A percentile compares a stretch with the other conserved stretches of the same genome.
phyloP scores from a whole-genome alignment of 305 asterid species.

The Withania somnifera region DNA sequence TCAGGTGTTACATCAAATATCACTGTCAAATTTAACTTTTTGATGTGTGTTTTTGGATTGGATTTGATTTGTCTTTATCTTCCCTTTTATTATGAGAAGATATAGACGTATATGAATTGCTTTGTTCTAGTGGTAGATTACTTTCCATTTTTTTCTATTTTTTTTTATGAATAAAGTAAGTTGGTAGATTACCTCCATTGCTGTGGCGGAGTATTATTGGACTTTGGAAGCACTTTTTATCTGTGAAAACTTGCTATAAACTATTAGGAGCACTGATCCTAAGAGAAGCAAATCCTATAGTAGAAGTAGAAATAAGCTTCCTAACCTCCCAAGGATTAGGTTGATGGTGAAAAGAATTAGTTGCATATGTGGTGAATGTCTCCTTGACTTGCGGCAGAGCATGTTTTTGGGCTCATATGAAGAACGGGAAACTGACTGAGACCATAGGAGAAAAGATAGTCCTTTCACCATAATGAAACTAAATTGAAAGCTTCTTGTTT shows the following conservation, averaged over 20 bases:
- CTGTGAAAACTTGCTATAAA: not conserved
- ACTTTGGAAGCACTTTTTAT: not conserved
- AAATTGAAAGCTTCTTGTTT: not conserved
- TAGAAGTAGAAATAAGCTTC: not conserved
- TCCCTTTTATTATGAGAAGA: not conserved
- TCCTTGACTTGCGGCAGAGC: not conserved
- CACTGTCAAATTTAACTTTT: not conserved
- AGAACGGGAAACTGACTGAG: not conserved
- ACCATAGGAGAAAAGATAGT: not conserved
- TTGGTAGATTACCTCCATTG: not conserved
- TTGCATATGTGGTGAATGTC: not conserved
- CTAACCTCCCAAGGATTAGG: not conserved
- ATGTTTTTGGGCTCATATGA: not conserved
- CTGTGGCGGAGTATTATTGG: not conserved
- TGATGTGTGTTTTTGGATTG: not conserved
- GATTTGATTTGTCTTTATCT: not conserved
- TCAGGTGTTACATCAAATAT: conserved; percentile 44
- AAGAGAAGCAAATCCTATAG: not conserved
- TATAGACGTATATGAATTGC: not conserved
- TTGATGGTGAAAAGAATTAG: not conserved
- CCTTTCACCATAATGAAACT: not conserved
- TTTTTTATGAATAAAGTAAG: too few species aligned
- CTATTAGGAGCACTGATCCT: not conserved
- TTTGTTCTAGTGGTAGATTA: too few species aligned
- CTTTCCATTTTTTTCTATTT: too few species aligned